These are phyloP conservation scores for Leavenworthia alabamica DNA, from an alignment of 345 rosid genomes.

Conservation along the genomic window DNA sequence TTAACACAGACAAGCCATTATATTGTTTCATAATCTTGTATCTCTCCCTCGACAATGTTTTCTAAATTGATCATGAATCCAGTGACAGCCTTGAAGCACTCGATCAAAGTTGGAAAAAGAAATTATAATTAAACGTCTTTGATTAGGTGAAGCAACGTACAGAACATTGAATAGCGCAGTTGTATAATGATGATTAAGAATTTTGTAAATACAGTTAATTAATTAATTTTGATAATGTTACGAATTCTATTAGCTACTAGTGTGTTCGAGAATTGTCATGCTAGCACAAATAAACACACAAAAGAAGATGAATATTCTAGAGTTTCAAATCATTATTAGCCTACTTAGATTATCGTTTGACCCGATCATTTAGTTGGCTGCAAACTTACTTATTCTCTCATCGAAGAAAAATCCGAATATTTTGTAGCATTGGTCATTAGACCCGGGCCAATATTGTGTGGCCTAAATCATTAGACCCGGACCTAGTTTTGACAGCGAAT, in stretches of 20 bases:
- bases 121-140: not conserved
- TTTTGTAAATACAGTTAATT: not conserved
- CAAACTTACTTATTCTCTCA: not conserved
- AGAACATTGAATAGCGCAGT: constrained; percentile 11
- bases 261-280: not conserved
- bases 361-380: not conserved
- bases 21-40: not conserved
- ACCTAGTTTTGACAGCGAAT: too few relatives aligned
- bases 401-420: not conserved
- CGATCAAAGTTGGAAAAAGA: not conserved
- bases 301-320: not conserved
- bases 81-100: constrained; percentile 11
- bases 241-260: not conserved
- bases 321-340: not conserved
- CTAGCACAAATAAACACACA: not conserved
- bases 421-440: too few relatives aligned
- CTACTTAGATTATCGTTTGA: not conserved
- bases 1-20: not conserved
- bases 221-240: not conserved
- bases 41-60: not conserved
- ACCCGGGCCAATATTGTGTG: too few relatives aligned
- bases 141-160: not conserved
- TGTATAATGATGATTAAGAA: not conserved
- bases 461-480: too few relatives aligned
- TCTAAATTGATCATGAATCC: constrained; percentile 6